Conservation (phyloP, 768 basidiomycete species). For the Leccinum broughii region DNA sequence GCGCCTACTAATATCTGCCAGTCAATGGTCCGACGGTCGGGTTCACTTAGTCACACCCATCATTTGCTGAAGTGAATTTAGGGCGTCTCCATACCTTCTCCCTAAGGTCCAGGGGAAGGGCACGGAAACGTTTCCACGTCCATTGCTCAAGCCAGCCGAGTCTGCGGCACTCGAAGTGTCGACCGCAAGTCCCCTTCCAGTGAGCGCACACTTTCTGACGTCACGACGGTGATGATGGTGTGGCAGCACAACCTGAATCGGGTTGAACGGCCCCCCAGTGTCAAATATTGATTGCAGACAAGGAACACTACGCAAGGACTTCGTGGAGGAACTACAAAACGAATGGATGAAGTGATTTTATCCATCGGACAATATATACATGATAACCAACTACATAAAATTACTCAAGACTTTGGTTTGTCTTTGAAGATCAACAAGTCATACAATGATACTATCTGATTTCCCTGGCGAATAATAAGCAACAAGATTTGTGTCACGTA, state of each 20-base stretch:
- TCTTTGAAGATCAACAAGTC: constrained; percentile 79
- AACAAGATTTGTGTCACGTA: not conserved
- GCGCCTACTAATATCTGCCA: not conserved
- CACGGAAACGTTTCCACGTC: not conserved
- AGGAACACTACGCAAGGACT: not conserved
- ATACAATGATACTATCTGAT: constrained; percentile 92
- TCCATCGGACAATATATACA: not conserved
- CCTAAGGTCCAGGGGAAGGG: no score
- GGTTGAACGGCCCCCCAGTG: no score
- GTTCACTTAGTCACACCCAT: not conserved
- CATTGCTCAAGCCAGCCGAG: not conserved
- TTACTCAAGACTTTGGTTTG: constrained; percentile 44
- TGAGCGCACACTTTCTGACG: no score
- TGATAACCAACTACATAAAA: constrained; percentile 4
- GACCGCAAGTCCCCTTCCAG: not conserved
- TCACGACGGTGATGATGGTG: no score
- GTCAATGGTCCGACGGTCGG: not conserved
- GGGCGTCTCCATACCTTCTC: constrained; percentile 71
- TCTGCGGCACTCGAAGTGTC: not conserved
- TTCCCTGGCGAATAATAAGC: constrained; percentile 54
- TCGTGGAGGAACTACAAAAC: not conserved
- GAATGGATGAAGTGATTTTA: not conserved
- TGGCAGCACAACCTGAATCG: no score
- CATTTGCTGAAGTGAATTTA: constrained; percentile 74
- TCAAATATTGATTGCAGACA: not conserved